A percentile compares a stretch with the other conserved stretches of the same genome.
phyloP scores from a whole-genome alignment of 176 grass and related monocot genomes.

The Urochloa ruziziensis region DNA sequence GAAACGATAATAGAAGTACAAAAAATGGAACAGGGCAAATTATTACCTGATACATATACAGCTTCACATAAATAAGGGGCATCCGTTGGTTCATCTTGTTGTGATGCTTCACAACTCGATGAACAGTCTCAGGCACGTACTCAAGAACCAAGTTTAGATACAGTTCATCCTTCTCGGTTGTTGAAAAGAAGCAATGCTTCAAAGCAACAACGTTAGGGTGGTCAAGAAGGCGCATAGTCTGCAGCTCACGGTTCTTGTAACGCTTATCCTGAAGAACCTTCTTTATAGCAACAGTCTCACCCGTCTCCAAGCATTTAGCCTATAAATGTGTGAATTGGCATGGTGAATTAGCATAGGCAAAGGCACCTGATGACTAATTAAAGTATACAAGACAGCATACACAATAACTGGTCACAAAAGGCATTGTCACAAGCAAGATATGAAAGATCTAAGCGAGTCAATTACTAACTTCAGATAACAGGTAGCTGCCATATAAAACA shows the following conservation, averaged over 20 bases:
- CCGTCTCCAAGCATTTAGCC: slow-evolving; percentile 78
- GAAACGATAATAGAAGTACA: background rate
- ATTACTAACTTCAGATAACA: background rate
- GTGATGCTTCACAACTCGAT: slow-evolving; percentile 75
- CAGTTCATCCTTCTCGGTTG: slow-evolving; percentile 73
- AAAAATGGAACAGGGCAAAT: background rate
- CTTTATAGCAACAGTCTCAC: slow-evolving; percentile 83
- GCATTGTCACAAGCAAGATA: background rate
- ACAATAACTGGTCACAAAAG: background rate
- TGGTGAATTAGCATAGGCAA: background rate
- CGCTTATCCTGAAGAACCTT: slow-evolving; percentile 91
- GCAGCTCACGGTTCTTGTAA: slow-evolving; percentile 87
- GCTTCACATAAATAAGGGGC: slow-evolving; percentile 81
- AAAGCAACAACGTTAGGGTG: slow-evolving; percentile 71
- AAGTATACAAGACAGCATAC: background rate
- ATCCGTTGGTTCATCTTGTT: slow-evolving; percentile 87
- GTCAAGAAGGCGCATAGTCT: slow-evolving; percentile 79
- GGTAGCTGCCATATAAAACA: background rate
- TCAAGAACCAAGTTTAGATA: slow-evolving; percentile 84
- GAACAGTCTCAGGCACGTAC: slow-evolving; percentile 82
- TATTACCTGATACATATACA: slow-evolving; percentile 77
- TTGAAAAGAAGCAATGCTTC: slow-evolving; percentile 86
- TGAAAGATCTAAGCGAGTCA: background rate
- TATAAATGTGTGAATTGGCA: slow-evolving; percentile 5
- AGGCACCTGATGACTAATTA: background rate